Evolutionary conservation across 164 flowering plant genomes (phyloP), one percentile per base, ranked within the genome.

Genomic region (Piper betle): DNA sequence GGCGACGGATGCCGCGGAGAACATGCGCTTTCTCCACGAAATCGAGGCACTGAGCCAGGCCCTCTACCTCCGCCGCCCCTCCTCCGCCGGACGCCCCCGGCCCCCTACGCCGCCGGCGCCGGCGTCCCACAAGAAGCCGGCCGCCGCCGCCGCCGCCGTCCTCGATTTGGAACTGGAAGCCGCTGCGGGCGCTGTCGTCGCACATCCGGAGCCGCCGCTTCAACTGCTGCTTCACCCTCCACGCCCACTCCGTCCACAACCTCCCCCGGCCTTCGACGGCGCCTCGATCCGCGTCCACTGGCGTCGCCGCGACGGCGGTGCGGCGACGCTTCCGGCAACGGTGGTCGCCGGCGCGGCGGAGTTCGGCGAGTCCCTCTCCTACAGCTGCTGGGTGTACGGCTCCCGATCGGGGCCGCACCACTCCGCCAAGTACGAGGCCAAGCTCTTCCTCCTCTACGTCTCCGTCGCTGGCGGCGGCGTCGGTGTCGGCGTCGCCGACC

Each of bases 361-460:
- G 39, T 86, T 91, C 74, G 89, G 82, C 61, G 95, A 94, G 68
- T 75, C 67, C 6, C 74, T 91, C 74, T 71, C 68, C 5, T 77
- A 79, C 37, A 70, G 74, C 1, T 94, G 97, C 60, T 72, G 78
- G 0, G 83, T 94, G 17, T 81, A 80, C 71, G 96, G 93, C 12
- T 85, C 84, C 64, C 77, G 87, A 65, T 86, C 62, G 68, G 95
- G 97, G 25, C 83, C 86, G 6, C 86, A 84, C 62, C 86, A 88
- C 62, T 86, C 89, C 6, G 93, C 89, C 3, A 94, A 91, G 75
- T 94, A 91, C 71, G 99, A 94, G 61, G 89, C 99, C 0, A 91
- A 85, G 61, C 85, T 83, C 63, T 86, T 82, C 64, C 71, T 91
- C 80, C 70, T 94, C 12, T 85, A 73, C 72, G 93, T 75, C 39